These are phyloP conservation scores for Isabelozyma rhagii DNA, from an alignment of 805 yeast species.

Conservation along the genomic window DNA sequence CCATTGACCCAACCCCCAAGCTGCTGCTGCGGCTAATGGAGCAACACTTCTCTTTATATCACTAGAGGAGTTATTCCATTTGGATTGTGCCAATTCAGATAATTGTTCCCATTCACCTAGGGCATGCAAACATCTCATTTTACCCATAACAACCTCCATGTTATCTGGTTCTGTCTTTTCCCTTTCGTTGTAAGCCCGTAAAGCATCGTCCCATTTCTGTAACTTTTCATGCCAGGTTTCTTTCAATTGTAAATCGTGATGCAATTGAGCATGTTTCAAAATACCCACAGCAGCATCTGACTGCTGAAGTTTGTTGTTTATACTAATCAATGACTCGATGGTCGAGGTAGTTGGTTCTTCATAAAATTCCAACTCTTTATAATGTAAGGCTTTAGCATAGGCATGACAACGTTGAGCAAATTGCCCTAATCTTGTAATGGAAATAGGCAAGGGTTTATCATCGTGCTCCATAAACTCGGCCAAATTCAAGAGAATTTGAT, in stretches of 20 bases:
- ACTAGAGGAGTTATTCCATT: conserved; percentile 73
- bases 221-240: conserved; percentile 98
- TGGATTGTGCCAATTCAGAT: conserved; percentile 77
- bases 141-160: conserved; percentile 92
- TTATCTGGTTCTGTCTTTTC: conserved; percentile 62
- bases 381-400: conserved; percentile 94
- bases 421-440: conserved; percentile 84
- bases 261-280: conserved; percentile 87
- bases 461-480: conserved; percentile 98
- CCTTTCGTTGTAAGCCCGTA: conserved; percentile 82
- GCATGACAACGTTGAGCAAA: conserved; percentile 96
- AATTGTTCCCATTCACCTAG: conserved; percentile 98
- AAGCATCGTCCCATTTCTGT: conserved; percentile 98
- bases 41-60: conserved; percentile 84
- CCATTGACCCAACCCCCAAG: conserved; percentile 98
- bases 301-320: conserved; percentile 92
- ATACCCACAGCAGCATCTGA: conserved; percentile 98
- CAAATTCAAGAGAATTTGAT: conserved; percentile 81
- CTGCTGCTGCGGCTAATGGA: conserved; percentile 97
- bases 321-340: conserved; percentile 85
- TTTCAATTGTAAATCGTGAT: conserved; percentile 84
- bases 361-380: conserved; percentile 90
- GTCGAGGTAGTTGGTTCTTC: conserved; percentile 91
- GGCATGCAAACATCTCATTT: conserved; percentile 96
- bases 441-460: conserved; percentile 88